phyloP scores from a whole-genome alignment of 306 rosid genomes.

The Malus asiatica region DNA sequence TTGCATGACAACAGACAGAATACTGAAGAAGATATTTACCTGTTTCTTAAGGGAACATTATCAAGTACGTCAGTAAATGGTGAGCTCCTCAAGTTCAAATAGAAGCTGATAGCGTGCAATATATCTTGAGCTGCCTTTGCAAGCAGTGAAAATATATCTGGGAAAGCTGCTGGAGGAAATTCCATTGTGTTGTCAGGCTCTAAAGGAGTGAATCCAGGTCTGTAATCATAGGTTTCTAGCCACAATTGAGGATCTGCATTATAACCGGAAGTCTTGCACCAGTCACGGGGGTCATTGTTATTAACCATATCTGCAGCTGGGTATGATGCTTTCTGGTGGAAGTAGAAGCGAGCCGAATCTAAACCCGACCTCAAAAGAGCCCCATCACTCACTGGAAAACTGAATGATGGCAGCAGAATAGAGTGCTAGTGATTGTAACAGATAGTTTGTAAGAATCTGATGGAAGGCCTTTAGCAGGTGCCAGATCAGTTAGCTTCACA shows the following conservation, averaged over 20 bases:
- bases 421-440: constrained; percentile 74
- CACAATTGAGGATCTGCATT: constrained; percentile 71
- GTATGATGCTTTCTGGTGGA: constrained; percentile 71
- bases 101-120: constrained; percentile 80
- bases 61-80: constrained; percentile 84
- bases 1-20: constrained; percentile 88
- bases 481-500: constrained; percentile 76
- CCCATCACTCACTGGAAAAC: constrained; percentile 68
- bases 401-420: constrained; percentile 91
- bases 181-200: constrained; percentile 58
- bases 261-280: constrained; percentile 96
- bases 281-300: constrained; percentile 59
- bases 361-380: constrained; percentile 78
- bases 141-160: constrained; percentile 65
- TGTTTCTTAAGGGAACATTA: constrained; percentile 72
- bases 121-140: constrained; percentile 81
- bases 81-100: constrained; percentile 77
- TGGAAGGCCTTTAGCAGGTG: constrained; percentile 76
- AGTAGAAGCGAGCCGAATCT: constrained; percentile 84
- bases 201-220: constrained; percentile 70
- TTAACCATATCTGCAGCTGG: constrained; percentile 61
- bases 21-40: constrained; percentile 82
- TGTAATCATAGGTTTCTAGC: constrained; percentile 79
- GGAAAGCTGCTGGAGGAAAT: constrained; percentile 80
- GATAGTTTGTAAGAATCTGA: constrained; percentile 78